These are phyloP conservation scores for Pinus taeda DNA, from an alignment of 75 land plant species.

Conservation along the genomic window DNA sequence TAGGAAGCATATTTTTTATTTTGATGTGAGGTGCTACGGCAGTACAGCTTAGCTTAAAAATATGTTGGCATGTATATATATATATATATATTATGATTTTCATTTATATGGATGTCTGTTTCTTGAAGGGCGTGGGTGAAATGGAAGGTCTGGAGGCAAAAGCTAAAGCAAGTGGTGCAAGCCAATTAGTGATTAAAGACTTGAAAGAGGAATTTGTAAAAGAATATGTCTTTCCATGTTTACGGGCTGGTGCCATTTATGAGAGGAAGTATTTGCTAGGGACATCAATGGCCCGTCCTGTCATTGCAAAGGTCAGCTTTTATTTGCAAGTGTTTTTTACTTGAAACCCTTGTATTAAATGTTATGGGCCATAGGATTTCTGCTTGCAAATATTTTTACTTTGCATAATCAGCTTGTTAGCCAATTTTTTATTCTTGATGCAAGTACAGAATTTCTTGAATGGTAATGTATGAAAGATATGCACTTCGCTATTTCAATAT, in stretches of 20 bases:
- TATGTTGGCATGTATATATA: no score
- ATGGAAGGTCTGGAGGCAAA: constrained; percentile 86
- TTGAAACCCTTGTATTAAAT: background rate
- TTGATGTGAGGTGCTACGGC: background rate
- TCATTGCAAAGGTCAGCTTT: constrained; percentile 88
- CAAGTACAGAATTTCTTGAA: background rate
- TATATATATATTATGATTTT: background rate
- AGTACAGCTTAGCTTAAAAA: background rate
- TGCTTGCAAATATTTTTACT: background rate
- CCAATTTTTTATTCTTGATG: no score
- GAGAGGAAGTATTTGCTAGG: constrained; percentile 97
- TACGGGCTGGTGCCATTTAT: constrained; percentile 97
- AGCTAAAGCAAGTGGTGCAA: constrained; percentile 97
- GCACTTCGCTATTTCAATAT: background rate
- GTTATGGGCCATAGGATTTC: no score
- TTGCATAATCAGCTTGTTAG: no score
- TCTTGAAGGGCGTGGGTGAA: constrained; percentile 73
- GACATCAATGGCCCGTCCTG: constrained; percentile 99
- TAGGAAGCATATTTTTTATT: background rate
- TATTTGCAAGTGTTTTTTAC: no score
- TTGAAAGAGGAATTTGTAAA: constrained; percentile 95
- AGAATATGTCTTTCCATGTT: constrained; percentile 90
- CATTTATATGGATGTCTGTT: background rate
- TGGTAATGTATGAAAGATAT: background rate
- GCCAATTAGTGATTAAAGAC: constrained; percentile 82